These are phyloP conservation scores for Flaveria bidentis DNA, from an alignment of 129 eudicot genomes.

Conservation along the genomic window DNA sequence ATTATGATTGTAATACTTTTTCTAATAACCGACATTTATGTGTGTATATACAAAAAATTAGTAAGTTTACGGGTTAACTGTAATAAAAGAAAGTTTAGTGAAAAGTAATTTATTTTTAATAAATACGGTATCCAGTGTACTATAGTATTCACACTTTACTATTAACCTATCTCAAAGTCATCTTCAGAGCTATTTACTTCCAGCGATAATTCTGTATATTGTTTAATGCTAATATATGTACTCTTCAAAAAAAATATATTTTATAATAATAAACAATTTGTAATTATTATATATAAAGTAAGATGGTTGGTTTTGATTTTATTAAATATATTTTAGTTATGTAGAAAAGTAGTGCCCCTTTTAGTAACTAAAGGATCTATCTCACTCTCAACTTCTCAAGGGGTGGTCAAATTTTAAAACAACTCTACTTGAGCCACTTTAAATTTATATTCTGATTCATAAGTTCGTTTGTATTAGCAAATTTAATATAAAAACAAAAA, in stretches of 20 bases:
- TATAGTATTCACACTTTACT: too few relatives aligned
- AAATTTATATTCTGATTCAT: not conserved
- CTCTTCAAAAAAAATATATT: not conserved
- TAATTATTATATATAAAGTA: not conserved
- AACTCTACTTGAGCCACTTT: constrained; percentile 1
- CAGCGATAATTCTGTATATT: too few relatives aligned
- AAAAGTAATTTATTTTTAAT: too few relatives aligned
- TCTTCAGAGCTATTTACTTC: too few relatives aligned
- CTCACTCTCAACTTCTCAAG: constrained; percentile 3
- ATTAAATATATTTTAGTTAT: not conserved
- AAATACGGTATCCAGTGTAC: too few relatives aligned
- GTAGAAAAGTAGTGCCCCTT: not conserved
- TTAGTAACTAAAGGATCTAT: constrained; percentile 6
- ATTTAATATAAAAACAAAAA: not conserved
- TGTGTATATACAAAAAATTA: too few relatives aligned
- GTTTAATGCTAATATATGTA: not conserved
- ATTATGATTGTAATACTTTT: too few relatives aligned
- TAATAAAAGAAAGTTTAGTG: too few relatives aligned
- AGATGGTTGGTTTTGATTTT: not conserved
- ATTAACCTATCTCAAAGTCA: too few relatives aligned
- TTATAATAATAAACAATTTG: not conserved
- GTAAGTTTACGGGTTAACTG: too few relatives aligned
- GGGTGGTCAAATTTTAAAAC: not conserved
- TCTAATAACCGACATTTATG: too few relatives aligned
- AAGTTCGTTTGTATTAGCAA: not conserved